phyloP scores from a whole-genome alignment of 352 stramenopile species.

The Phytophthora pistaciae region DNA sequence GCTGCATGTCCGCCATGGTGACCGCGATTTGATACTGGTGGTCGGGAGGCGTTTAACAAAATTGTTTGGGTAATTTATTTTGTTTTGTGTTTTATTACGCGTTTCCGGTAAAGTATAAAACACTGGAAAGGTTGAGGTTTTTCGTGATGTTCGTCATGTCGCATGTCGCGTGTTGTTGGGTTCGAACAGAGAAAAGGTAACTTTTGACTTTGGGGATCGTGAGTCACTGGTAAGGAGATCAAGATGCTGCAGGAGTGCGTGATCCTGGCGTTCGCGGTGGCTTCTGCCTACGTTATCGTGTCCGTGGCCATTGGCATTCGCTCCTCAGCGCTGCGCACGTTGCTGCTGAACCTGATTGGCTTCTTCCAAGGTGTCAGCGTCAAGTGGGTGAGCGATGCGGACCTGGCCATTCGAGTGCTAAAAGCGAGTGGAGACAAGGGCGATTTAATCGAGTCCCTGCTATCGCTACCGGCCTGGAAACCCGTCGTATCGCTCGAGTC shows the following conservation, averaged over 20 bases:
- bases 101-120: neutral
- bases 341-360: slow-evolving; percentile 28
- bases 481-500: slow-evolving; percentile 42
- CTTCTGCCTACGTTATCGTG: slow-evolving; percentile 9
- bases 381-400: slow-evolving; percentile 37
- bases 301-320: slow-evolving; percentile 37
- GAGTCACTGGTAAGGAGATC: slow-evolving; percentile 7
- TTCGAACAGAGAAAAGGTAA: slow-evolving; percentile 1
- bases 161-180: neutral
- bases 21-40: slow-evolving; percentile 13
- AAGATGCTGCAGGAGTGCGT: neutral
- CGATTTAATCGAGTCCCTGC: slow-evolving; percentile 33
- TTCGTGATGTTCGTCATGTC: neutral
- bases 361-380: slow-evolving; percentile 36
- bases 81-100: neutral
- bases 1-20: slow-evolving; percentile 33
- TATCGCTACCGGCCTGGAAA: slow-evolving; percentile 31
- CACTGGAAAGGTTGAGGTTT: neutral
- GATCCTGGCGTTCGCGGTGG: neutral
- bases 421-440: slow-evolving; percentile 35
- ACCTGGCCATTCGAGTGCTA: slow-evolving; percentile 29
- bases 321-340: slow-evolving; percentile 24
- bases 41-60: slow-evolving; percentile 14
- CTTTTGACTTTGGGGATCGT: neutral
- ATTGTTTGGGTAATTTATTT: neutral